phyloP scores from a whole-genome alignment of 2,329 filamentous ascomycete species.

The Cercospora zeae-maydis region DNA sequence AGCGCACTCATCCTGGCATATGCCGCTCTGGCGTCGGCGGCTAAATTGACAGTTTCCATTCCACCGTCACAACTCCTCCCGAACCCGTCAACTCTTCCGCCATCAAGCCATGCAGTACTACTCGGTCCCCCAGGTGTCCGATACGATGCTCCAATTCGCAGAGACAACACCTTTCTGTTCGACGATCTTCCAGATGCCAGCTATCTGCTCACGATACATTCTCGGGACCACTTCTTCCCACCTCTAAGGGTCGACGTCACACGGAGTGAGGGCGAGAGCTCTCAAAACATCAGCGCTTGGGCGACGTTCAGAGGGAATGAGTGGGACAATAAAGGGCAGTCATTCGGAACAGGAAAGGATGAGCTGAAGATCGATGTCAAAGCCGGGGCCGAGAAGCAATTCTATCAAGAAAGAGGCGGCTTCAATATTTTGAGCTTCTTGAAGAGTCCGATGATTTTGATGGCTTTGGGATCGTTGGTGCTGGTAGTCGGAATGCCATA shows the following conservation, averaged over 20 bases:
- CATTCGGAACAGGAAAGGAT: conserved; percentile 43
- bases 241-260: conserved; percentile 75
- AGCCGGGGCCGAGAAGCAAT: conserved; percentile 63
- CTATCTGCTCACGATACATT: conserved; percentile 80
- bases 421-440: conserved; percentile 69
- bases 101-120: conserved; percentile 63
- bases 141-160: conserved; percentile 61
- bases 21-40: conserved; percentile 37
- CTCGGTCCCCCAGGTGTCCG: conserved; percentile 40
- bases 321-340: conserved; percentile 80
- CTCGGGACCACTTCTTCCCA: conserved; percentile 69
- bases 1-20: conserved; percentile 16
- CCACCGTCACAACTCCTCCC: conserved; percentile 43
- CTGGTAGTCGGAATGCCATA: conserved; percentile 93
- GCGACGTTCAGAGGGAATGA: conserved; percentile 86
- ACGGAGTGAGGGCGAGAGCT: conserved; percentile 37
- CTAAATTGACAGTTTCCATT: conserved; percentile 52
- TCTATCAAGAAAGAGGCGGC: conserved; percentile 69
- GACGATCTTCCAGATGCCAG: conserved; percentile 65
- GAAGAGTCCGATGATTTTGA: conserved; percentile 95
- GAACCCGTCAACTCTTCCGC: conserved; percentile 47
- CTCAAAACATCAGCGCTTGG: conserved; percentile 61
- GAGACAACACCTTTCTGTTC: conserved; percentile 71
- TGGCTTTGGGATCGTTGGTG: conserved; percentile 76
- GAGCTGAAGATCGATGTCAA: conserved; percentile 58